Conservation (phyloP, 306 rosid species). For the Dalbergia cultrata region DNA sequence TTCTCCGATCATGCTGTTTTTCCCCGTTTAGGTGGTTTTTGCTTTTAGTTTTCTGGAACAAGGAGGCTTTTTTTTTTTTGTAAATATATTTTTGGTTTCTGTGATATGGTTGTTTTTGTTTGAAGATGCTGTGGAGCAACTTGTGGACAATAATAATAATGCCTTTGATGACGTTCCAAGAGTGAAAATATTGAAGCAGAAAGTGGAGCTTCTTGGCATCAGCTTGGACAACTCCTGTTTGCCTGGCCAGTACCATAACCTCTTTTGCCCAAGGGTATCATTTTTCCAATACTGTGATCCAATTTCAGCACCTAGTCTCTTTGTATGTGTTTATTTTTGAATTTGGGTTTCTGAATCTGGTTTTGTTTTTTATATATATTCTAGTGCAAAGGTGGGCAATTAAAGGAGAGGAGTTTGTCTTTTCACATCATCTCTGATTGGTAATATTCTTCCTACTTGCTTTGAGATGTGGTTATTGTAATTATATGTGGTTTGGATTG, state of each 20-base stretch:
- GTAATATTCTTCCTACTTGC: conserved; percentile 51
- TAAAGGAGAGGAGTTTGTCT: conserved; percentile 87
- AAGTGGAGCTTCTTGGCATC: conserved; percentile 75
- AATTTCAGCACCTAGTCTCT: conserved; percentile 11
- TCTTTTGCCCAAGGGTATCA: conserved; percentile 82
- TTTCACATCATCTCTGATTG: conserved; percentile 74
- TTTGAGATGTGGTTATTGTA: conserved; percentile 1
- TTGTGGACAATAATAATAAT: conserved; percentile 45
- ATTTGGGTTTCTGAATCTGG: conserved; percentile 34
- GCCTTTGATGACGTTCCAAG: conserved; percentile 42
- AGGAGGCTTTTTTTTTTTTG: no score
- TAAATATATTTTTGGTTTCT: neutral
- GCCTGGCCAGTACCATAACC: conserved; percentile 70
- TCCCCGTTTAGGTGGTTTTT: neutral
- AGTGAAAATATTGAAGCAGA: conserved; percentile 67
- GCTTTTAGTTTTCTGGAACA: conserved; percentile 25
- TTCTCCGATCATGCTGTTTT: neutral
- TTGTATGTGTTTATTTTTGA: conserved; percentile 10
- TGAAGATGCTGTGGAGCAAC: conserved; percentile 50
- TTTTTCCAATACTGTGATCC: neutral
- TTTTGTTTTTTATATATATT: conserved; percentile 15
- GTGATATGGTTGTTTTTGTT: conserved; percentile 37
- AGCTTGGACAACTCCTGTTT: conserved; percentile 58
- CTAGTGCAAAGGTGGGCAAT: conserved; percentile 88
- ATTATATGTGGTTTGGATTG: conserved; percentile 33